phyloP scores from a whole-genome alignment of 176 grass and related monocot genomes.

The Tuctoria greenei region DNA sequence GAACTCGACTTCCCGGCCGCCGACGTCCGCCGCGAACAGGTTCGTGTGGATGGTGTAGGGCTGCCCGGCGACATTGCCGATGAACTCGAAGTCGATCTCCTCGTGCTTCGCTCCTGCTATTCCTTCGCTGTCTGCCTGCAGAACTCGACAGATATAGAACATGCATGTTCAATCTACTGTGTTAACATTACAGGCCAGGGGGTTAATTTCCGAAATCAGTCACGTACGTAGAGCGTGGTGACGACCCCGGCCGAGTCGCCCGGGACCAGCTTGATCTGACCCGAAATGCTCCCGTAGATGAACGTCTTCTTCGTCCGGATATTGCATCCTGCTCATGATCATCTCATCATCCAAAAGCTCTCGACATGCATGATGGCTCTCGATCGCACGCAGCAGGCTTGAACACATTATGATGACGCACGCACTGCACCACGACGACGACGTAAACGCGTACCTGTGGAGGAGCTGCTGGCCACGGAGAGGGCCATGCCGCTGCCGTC shows the following conservation, averaged over 20 bases:
- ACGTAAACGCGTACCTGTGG: constrained; percentile 35
- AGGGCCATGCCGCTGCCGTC: constrained; percentile 21
- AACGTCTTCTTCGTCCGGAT: neutral
- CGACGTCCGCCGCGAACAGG: constrained; percentile 50
- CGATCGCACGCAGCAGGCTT: neutral
- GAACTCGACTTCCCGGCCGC: constrained; percentile 73
- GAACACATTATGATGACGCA: no score
- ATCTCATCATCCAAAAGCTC: no score
- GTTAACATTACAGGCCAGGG: no score
- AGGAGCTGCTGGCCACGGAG: constrained; percentile 30
- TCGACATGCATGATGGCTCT: no score
- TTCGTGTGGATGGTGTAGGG: constrained; percentile 94
- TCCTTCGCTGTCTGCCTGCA: constrained; percentile 48
- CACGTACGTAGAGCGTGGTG: constrained; percentile 72
- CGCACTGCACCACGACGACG: no score
- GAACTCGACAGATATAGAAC: neutral
- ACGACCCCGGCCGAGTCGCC: constrained; percentile 69
- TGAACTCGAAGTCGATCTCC: constrained; percentile 91
- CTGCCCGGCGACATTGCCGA: constrained; percentile 66
- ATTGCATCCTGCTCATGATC: neutral
- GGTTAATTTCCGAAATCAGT: neutral
- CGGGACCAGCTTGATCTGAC: constrained; percentile 50
- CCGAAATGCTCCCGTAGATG: neutral
- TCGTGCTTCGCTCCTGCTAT: constrained; percentile 57
- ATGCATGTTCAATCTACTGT: neutral